Evolutionary conservation across 208 protist species (phyloP), one percentile per base, ranked within the genome.

Genomic region (Acanthamoeba healyi): DNA sequence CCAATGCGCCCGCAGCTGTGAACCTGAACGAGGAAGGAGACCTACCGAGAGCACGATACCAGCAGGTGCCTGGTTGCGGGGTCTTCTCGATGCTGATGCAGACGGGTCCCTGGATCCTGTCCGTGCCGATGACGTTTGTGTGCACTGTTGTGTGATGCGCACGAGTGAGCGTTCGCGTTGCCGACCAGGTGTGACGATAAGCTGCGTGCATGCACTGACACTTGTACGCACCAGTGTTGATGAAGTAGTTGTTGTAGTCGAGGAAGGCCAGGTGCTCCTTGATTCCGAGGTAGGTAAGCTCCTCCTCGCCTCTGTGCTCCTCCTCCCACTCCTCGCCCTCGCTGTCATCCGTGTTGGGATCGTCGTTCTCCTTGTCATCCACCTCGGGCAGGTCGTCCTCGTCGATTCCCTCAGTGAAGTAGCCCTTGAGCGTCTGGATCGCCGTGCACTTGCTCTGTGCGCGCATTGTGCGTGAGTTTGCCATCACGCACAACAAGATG

Each of bases 181-280:
- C 49, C 17, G 14, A 19, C 46, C 9, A 9, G 49, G 49, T 54
- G 12, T 14, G 49, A 19, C 22, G 17, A 54, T 10, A 24, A 19
- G 49, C 22, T 54, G 49, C 3, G 17, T 17, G 61, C 61, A 70
- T n/a, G 24, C 2, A 26, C 26, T 34, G 29, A 72, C 1, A 36
- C 17, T 12, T 2, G n/a, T 58, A n/a, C n/a, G n/a, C n/a, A 86
- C 77, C 77, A 44, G 77, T 86, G 44, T 86, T 86, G 44, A 86
- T 58, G 46, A 86, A 86, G 77, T 86, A 86, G 77, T 86, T 86
- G 77, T 86, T 86, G 77, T 86, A 86, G 77, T 86, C 77, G 44
- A 86, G 77, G 77, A 86, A 51, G 77, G 77, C 77, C 15, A 86
- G 77, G 26, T 86, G 77, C 77, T 86, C 77, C 77, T 86, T 86